Evolutionary conservation across 1,284 basidiomycete genomes (phyloP), one percentile per base, ranked within the genome.

Genomic region (Cutaneotrichosporon sp.): DNA sequence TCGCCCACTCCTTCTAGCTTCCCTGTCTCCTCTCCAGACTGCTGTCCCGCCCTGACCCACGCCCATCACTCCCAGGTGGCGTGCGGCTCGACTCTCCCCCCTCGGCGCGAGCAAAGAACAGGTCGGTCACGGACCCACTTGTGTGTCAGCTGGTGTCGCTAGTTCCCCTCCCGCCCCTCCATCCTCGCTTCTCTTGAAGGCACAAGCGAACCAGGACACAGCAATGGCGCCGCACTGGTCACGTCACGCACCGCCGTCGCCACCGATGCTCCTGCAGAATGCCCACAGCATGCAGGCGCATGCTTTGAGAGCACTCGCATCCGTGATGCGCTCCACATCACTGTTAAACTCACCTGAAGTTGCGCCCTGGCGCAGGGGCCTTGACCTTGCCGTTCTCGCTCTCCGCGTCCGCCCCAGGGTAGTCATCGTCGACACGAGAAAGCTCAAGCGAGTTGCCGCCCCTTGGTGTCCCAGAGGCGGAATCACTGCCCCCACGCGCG

Each of bases 301-400:
- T 42, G 38, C 38, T 4, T 42, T 42, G 18, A 42, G n/a, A 5
- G 18, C 38, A n/a, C 18, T 13, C 34, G 14, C 14, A 14, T 13
- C 34, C 4, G 14, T 14, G 34, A 14, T 36, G 10, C 34, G 14
- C 34, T 36, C 34, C n/a, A n/a, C n/a, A n/a, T 25, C 45, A 50
- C 14, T 13, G 22, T 25, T 49, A 8, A 24, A 70, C 78, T 66
- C 56, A 79, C 79, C 77, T 75, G 56, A 80, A 79, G 45, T 76
- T 78, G 69, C 65, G 34, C 69, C 22, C n/a, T n/a, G 38, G 7
- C n/a, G 14, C 27, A 11, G 46, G 50, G 0, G 51, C 55, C 63
- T 80, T 79, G 46, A 72, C 71, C 68, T 81, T 80, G 38, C 77
- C 78, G 66, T 75, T 79, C 70, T 78, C 78, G 66, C 73, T 76